phyloP scores from a whole-genome alignment of 2,329 filamentous ascomycete genomes.

The Colletotrichum horii region DNA sequence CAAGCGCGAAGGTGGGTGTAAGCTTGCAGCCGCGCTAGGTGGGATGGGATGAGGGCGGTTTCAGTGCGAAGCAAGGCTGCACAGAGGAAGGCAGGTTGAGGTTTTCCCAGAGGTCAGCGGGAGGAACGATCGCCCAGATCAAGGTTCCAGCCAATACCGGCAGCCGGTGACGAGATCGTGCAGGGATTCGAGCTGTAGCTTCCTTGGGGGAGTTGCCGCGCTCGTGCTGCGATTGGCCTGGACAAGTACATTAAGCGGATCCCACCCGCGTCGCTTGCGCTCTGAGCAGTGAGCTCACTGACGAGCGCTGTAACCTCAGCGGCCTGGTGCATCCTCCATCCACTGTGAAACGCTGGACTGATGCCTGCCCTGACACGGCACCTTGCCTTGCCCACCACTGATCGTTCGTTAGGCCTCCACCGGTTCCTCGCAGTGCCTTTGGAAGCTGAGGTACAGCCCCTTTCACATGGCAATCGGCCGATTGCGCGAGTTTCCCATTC shows the following conservation, averaged over 20 bases:
- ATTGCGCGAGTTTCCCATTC: not conserved
- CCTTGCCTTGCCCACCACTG: not conserved
- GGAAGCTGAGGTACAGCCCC: not conserved
- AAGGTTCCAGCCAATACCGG: constrained; percentile 19
- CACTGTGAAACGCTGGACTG: not conserved
- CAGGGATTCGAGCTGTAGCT: constrained; percentile 23
- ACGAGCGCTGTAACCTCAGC: constrained; percentile 6
- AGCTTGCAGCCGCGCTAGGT: constrained; percentile 10
- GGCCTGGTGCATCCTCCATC: not conserved
- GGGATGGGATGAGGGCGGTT: constrained; percentile 9
- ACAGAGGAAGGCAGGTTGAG: constrained; percentile 5
- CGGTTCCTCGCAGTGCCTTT: not conserved
- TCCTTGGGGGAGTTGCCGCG: constrained; percentile 8
- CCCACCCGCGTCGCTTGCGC: not conserved
- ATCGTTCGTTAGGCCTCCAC: not conserved
- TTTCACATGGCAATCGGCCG: not conserved
- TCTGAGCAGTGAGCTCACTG: not conserved
- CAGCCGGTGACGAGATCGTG: constrained; percentile 18
- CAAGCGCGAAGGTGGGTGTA: not conserved
- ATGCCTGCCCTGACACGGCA: not conserved
- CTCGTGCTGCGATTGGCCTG: constrained; percentile 6
- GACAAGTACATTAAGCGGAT: not conserved
- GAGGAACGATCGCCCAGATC: constrained; percentile 6
- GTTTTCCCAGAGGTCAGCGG: constrained; percentile 11
- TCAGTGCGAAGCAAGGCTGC: constrained; percentile 17